These are phyloP conservation scores for Tilletia caries DNA, from an alignment of 1,284 basidiomycete species.

Conservation along the genomic window DNA sequence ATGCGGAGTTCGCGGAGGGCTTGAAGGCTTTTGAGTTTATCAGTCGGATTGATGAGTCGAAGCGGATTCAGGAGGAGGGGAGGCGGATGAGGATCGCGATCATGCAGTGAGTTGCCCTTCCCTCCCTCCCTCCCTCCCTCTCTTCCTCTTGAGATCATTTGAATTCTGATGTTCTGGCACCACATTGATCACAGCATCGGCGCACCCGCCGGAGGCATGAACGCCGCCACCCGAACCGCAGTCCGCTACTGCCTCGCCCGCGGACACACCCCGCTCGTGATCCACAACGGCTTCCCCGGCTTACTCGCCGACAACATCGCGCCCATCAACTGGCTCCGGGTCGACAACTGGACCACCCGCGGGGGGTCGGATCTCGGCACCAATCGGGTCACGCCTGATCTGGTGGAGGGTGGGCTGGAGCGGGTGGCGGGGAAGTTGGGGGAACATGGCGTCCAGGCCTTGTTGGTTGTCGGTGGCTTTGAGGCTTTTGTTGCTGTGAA, in stretches of 20 bases:
- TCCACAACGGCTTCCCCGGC: conserved; percentile 94
- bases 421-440: conserved; percentile 80
- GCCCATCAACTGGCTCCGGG: conserved; percentile 89
- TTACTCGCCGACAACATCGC: conserved; percentile 82
- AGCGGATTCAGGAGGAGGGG: conserved; percentile 61
- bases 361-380: conserved; percentile 98
- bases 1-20: conserved; percentile 85
- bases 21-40: conserved; percentile 71
- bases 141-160: background rate
- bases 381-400: conserved; percentile 79
- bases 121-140: background rate
- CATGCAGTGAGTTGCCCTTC: conserved; percentile 69
- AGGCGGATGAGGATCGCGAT: conserved; percentile 73
- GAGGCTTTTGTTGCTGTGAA: conserved; percentile 82
- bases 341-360: conserved; percentile 91
- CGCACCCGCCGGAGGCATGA: conserved; percentile 97
- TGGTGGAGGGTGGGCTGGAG: conserved; percentile 63
- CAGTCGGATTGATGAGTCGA: conserved; percentile 58
- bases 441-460: conserved; percentile 72
- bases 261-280: conserved; percentile 83
- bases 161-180: background rate
- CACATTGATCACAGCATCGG: conserved; percentile 61
- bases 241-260: conserved; percentile 88
- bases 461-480: conserved; percentile 92
- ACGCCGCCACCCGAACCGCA: conserved; percentile 89